Percentiles rank a stretch among this genome's conserved stretches.
These are phyloP conservation scores for Didymella glomerata DNA, from an alignment of 2,329 filamentous ascomycete genomes.

Conservation along the genomic window DNA sequence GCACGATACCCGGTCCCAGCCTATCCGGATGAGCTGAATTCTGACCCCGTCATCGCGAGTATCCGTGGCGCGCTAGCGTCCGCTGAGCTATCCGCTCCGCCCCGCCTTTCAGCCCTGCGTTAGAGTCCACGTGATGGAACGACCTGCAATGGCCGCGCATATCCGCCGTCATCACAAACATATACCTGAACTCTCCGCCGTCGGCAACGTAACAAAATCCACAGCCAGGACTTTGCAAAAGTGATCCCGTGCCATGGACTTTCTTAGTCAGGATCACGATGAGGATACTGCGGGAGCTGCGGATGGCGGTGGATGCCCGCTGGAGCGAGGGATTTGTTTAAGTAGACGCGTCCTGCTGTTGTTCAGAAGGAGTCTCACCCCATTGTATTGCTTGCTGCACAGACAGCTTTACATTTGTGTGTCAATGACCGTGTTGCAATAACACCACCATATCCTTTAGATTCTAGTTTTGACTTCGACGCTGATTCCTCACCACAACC, in stretches of 20 bases:
- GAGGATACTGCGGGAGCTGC: slow-evolving; percentile 37
- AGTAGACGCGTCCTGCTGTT: not conserved
- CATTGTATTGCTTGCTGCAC: not conserved
- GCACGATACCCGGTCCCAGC: slow-evolving; percentile 11
- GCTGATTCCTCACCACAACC: not conserved
- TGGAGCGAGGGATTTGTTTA: slow-evolving; percentile 23
- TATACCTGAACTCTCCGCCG: not conserved
- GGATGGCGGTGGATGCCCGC: slow-evolving; percentile 40
- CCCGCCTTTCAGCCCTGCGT: not conserved
- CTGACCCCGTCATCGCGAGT: slow-evolving; percentile 1
- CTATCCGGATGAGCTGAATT: not conserved
- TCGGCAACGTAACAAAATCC: not conserved
- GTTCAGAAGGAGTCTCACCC: not conserved
- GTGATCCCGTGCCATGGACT: too few species aligned
- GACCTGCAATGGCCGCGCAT: not conserved
- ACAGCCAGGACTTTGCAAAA: too few species aligned
- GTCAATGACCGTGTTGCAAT: not conserved
- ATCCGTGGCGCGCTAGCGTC: slow-evolving; percentile 8
- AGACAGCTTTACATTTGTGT: not conserved
- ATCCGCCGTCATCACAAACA: not conserved
- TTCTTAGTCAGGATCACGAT: not conserved
- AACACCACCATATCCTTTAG: not conserved
- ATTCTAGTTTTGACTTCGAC: not conserved
- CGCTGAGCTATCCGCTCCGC: slow-evolving; percentile 12
- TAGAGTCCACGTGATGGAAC: not conserved